phyloP scores from a whole-genome alignment of 2,329 filamentous ascomycete genomes.

The Monilinia fructicola region DNA sequence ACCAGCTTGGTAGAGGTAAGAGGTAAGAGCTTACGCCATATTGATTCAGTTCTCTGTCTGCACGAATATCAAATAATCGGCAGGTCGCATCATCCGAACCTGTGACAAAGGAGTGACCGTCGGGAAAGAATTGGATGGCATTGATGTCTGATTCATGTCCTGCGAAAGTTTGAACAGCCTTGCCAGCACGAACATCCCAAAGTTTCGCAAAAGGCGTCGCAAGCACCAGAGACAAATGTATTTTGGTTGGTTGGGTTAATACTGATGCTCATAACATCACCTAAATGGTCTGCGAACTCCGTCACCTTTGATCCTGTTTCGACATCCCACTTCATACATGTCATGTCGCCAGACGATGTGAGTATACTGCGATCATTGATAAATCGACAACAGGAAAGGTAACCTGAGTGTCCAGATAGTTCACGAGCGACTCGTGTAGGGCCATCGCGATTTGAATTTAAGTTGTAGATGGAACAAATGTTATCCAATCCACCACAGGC shows the following conservation, averaged over 20 bases:
- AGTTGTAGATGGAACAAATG: conserved; percentile 99
- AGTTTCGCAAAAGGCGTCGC: conserved; percentile 98
- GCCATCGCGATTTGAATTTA: conserved; percentile 91
- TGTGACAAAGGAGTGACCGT: conserved; percentile 96
- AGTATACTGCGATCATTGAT: conserved; percentile 98
- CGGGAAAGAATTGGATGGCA: conserved; percentile 98
- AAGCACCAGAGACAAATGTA: conserved; percentile 98
- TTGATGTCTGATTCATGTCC: conserved; percentile 99
- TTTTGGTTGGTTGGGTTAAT: conserved; percentile 99
- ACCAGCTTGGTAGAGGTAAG: conserved; percentile 22
- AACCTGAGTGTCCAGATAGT: conserved; percentile 93
- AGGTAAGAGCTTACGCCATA: conserved; percentile 57
- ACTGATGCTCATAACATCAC: conserved; percentile 99
- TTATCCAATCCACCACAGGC: conserved; percentile 98
- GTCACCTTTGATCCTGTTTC: conserved; percentile 96
- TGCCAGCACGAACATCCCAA: conserved; percentile 97
- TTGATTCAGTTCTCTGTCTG: conserved; percentile 75
- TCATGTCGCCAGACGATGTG: conserved; percentile 98
- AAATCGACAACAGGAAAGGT: conserved; percentile 97
- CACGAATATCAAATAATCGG: conserved; percentile 95
- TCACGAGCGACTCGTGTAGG: conserved; percentile 94
- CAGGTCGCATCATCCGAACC: conserved; percentile 97
- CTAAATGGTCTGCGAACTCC: conserved; percentile 96
- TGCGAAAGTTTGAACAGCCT: conserved; percentile 97
- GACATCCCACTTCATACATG: conserved; percentile 99